phyloP scores from a whole-genome alignment of 2,329 filamentous ascomycete genomes.

The Xylaria sp. region DNA sequence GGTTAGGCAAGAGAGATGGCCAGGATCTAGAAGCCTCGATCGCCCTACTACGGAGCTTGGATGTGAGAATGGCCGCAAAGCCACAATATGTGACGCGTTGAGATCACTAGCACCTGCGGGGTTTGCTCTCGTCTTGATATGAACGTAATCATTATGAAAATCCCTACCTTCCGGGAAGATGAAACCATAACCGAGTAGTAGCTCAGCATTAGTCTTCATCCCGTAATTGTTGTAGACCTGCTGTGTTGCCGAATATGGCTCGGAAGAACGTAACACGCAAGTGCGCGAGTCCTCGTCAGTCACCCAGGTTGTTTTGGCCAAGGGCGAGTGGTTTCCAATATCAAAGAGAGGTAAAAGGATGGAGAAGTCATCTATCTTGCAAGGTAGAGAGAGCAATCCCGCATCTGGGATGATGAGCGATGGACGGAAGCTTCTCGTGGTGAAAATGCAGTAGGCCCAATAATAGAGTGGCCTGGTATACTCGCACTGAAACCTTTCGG shows the following conservation, averaged over 20 bases:
- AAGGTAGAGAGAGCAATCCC: slow-evolving; percentile 50
- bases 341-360: slow-evolving; percentile 78
- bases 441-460: slow-evolving; percentile 74
- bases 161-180: slow-evolving; percentile 60
- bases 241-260: slow-evolving; percentile 61
- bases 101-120: slow-evolving; percentile 46
- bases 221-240: slow-evolving; percentile 74
- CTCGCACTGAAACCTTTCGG: slow-evolving; percentile 48
- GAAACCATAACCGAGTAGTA: slow-evolving; percentile 73
- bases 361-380: slow-evolving; percentile 69
- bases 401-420: slow-evolving; percentile 64
- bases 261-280: slow-evolving; percentile 59
- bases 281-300: slow-evolving; percentile 53
- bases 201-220: slow-evolving; percentile 77
- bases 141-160: slow-evolving; percentile 70
- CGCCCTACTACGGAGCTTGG: slow-evolving; percentile 61
- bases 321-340: slow-evolving; percentile 76
- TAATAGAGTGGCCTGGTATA: slow-evolving; percentile 66
- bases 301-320: slow-evolving; percentile 67
- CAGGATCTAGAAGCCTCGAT: slow-evolving; percentile 53
- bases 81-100: slow-evolving; percentile 57
- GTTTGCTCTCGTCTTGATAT: slow-evolving; percentile 61
- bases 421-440: slow-evolving; percentile 72
- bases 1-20: slow-evolving; percentile 50
- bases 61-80: slow-evolving; percentile 61